Conservation (phyloP, 2,329 filamentous ascomycete species). For the Geosmithia morbida region DNA sequence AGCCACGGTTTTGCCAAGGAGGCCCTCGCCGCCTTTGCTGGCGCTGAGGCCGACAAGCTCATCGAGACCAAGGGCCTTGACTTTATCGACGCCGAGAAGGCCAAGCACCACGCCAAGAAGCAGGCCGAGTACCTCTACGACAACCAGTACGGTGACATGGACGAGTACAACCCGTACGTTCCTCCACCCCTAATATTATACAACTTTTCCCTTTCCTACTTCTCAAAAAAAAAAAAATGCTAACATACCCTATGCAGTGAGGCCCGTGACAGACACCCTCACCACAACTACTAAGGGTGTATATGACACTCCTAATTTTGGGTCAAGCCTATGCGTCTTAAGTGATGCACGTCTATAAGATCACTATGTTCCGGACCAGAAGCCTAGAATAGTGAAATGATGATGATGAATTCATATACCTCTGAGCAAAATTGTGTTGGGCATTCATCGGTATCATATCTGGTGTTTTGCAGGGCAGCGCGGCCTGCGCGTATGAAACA, state of each 20-base stretch:
- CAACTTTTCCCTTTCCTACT: not conserved
- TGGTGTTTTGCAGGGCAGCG: too few relatives aligned
- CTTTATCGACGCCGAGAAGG: slow-evolving; percentile 40
- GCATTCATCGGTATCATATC: too few relatives aligned
- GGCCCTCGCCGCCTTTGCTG: slow-evolving; percentile 55
- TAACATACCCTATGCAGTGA: not conserved
- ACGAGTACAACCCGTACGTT: slow-evolving; percentile 43
- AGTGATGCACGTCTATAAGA: not conserved
- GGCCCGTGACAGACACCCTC: not conserved
- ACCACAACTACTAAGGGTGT: not conserved
- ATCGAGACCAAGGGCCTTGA: slow-evolving; percentile 55
- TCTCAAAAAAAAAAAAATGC: not conserved
- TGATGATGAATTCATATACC: not conserved
- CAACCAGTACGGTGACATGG: slow-evolving; percentile 23
- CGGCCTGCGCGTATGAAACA: too few relatives aligned
- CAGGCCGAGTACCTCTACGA: slow-evolving; percentile 47
- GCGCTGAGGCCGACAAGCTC: slow-evolving; percentile 63
- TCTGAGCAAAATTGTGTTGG: too few relatives aligned
- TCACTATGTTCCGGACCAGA: not conserved
- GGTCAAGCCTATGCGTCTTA: not conserved
- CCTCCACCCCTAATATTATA: not conserved
- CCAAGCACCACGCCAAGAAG: slow-evolving; percentile 42
- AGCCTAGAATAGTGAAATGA: not conserved
- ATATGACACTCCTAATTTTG: not conserved
- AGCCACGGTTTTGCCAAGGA: slow-evolving; percentile 67